A percentile compares a stretch with the other conserved stretches of the same genome.
These are phyloP conservation scores for Alternaria novae-zelandiae DNA, from an alignment of 2,329 filamentous ascomycete genomes.

Conservation along the genomic window DNA sequence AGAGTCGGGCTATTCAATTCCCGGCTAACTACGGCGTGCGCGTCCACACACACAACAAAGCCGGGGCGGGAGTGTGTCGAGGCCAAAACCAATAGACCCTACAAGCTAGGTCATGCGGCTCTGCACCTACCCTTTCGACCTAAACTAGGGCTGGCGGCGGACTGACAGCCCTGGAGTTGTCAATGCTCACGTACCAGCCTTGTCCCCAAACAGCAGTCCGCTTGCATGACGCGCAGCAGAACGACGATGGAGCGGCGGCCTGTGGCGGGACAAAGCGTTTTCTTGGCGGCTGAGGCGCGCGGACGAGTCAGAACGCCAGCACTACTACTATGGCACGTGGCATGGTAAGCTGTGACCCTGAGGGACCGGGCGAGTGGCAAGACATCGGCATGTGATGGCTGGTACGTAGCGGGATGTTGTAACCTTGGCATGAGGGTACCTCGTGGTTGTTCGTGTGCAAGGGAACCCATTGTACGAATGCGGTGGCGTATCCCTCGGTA, in stretches of 20 bases:
- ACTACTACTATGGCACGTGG: neutral
- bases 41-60: neutral
- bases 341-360: neutral
- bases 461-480: neutral
- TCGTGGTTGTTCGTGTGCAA: neutral
- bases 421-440: neutral
- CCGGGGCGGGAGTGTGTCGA: neutral
- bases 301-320: neutral
- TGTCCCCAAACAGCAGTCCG: neutral
- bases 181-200: neutral
- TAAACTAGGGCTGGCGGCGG: neutral
- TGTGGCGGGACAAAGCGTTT: neutral
- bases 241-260: neutral
- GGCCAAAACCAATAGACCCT: neutral
- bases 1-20: neutral
- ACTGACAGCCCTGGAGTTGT: neutral
- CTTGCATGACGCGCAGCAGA: neutral
- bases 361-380: neutral
- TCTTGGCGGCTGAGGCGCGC: neutral
- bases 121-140: neutral
- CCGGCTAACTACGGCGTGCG: conserved; percentile 1
- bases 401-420: neutral
- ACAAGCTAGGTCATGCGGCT: neutral
- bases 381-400: neutral
- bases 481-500: neutral